A percentile compares a stretch with the other conserved stretches of the same genome.
Evolutionary conservation across 2,329 filamentous ascomycete genomes (phyloP).

Genomic region (Macrophomina tecta): DNA sequence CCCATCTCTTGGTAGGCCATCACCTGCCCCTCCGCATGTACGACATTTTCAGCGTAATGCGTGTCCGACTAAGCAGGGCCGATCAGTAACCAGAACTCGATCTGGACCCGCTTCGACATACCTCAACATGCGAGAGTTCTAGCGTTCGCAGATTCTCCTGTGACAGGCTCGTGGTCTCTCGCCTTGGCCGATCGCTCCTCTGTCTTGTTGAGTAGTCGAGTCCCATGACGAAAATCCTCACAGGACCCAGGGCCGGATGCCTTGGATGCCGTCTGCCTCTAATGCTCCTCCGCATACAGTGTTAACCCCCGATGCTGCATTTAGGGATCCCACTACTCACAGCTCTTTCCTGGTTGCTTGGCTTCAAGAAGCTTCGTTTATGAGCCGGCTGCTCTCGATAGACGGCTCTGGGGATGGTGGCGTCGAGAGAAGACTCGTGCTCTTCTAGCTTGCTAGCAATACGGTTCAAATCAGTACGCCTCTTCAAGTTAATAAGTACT

Average conservation of each 20-base stretch:
- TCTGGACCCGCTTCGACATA: background rate
- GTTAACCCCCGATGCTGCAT: too few relatives aligned
- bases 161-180: slow-evolving; percentile 1
- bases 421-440: background rate
- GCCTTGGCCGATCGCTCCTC: background rate
- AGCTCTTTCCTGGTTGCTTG: too few relatives aligned
- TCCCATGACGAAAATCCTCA: background rate
- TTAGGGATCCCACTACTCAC: too few relatives aligned
- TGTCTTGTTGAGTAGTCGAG: background rate
- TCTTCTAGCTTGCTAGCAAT: background rate
- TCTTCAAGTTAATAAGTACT: background rate
- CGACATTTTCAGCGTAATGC: slow-evolving; percentile 23
- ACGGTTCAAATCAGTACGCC: background rate
- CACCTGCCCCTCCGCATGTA: slow-evolving; percentile 16
- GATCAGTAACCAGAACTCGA: background rate
- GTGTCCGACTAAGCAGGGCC: slow-evolving; percentile 8
- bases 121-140: slow-evolving; percentile 5
- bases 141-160: slow-evolving; percentile 19
- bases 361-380: too few relatives aligned
- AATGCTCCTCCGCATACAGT: too few relatives aligned
- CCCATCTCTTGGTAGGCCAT: slow-evolving; percentile 23
- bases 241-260: background rate
- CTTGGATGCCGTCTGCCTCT: too few relatives aligned
- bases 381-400: too few relatives aligned
- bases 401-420: too few relatives aligned